A percentile compares a stretch with the other conserved stretches of the same genome.
Conservation (phyloP, 1,139 yeast genomes). For the Kodamaea ohmeri region DNA sequence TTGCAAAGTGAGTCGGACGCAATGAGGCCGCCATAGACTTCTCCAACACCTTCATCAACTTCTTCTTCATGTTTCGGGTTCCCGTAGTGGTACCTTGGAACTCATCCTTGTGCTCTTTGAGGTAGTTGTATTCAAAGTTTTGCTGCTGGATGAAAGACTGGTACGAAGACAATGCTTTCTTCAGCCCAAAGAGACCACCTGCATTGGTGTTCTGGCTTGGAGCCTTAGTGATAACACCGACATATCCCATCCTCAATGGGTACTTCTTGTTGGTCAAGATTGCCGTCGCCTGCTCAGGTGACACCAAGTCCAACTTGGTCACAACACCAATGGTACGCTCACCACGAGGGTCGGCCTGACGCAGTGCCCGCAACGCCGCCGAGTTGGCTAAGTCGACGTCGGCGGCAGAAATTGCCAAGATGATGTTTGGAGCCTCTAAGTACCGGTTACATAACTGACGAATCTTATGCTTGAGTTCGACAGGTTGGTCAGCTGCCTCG, state of each 20-base stretch:
- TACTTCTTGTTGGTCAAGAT: constrained; percentile 76
- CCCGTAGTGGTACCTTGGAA: constrained; percentile 72
- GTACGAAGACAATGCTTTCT: constrained; percentile 38
- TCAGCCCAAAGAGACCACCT: constrained; percentile 29
- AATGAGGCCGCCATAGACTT: constrained; percentile 87
- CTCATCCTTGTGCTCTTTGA: constrained; percentile 58
- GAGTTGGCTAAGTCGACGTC: constrained; percentile 98
- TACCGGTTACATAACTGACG: constrained; percentile 78
- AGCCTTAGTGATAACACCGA: constrained; percentile 88
- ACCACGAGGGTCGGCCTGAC: constrained; percentile 88
- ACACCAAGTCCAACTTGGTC: constrained; percentile 88
- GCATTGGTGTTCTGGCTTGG: constrained; percentile 39
- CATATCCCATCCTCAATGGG: constrained; percentile 94
- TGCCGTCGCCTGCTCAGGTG: constrained; percentile 66
- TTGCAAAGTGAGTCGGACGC: constrained; percentile 81
- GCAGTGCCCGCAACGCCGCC: constrained; percentile 90
- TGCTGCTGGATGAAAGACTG: constrained; percentile 62
- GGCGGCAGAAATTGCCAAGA: constrained; percentile 93
- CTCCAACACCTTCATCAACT: constrained; percentile 83
- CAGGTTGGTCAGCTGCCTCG: constrained; percentile 95
- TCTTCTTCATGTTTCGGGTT: constrained; percentile 70
- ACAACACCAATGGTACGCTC: constrained; percentile 95
- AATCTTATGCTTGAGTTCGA: constrained; percentile 75
- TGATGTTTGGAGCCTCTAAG: constrained; percentile 87
- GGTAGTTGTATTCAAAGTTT: constrained; percentile 57